These are phyloP conservation scores for Pisolithus orientalis DNA, from an alignment of 768 basidiomycete genomes.

Conservation along the genomic window DNA sequence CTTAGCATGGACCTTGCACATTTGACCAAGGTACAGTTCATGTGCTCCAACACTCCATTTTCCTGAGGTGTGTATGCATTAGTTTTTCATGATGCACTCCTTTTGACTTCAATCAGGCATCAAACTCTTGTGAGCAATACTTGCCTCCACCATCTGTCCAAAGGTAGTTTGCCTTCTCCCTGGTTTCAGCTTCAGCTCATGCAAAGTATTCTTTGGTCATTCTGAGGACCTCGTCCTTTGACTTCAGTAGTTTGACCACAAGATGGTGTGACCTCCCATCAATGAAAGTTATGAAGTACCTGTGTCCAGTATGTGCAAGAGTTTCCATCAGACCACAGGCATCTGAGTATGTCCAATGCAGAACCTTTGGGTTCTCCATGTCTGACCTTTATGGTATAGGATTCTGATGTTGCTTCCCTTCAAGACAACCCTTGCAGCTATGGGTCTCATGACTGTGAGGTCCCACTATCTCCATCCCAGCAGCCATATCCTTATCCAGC, in stretches of 20 bases:
- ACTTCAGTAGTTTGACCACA: not conserved
- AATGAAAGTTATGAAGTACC: not conserved
- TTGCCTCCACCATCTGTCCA: conserved; percentile 14
- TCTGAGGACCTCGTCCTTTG: not conserved
- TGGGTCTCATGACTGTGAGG: not conserved
- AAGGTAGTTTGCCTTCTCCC: not conserved
- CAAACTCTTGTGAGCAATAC: conserved; percentile 18
- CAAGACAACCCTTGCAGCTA: conserved; percentile 13
- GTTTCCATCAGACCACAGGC: no score
- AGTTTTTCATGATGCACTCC: not conserved
- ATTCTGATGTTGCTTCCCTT: conserved; percentile 15
- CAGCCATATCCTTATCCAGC: no score
- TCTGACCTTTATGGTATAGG: no score
- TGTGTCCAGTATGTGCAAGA: no score
- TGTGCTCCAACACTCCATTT: not conserved
- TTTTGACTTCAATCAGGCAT: conserved; percentile 11
- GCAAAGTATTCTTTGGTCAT: not conserved
- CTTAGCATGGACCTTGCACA: not conserved
- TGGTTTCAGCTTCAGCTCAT: not conserved
- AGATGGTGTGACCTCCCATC: not conserved
- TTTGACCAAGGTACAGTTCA: not conserved
- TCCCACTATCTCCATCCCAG: not conserved
- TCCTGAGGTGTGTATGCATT: conserved; percentile 4
- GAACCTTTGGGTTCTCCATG: no score
- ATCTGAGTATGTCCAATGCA: no score